A percentile compares a stretch with the other conserved stretches of the same genome.
Evolutionary conservation across 441 rosid genomes (phyloP).

Genomic region (Arabidopsis lyrata): DNA sequence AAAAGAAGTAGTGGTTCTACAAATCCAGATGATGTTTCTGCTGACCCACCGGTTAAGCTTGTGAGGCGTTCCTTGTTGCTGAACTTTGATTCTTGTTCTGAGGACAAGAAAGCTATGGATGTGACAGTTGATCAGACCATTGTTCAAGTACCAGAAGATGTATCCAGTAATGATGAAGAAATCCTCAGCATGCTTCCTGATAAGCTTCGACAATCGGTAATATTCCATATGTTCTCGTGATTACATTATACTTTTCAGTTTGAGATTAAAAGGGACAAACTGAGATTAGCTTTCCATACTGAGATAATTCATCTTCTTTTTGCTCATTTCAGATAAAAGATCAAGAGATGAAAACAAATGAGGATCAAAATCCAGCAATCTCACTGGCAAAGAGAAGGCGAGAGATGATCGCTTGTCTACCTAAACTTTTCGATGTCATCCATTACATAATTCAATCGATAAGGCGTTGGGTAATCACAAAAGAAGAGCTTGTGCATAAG

Average conservation of each 20-base stretch:
- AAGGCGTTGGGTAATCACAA: slow-evolving; percentile 71
- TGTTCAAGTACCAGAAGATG: slow-evolving; percentile 37
- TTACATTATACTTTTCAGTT: slow-evolving; percentile 1
- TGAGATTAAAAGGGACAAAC: not conserved
- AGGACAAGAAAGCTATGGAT: slow-evolving; percentile 41
- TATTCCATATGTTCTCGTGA: slow-evolving; percentile 17
- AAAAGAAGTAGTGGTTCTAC: slow-evolving; percentile 67
- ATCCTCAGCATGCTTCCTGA: slow-evolving; percentile 60
- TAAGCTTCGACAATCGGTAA: slow-evolving; percentile 69
- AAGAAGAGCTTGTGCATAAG: slow-evolving; percentile 83
- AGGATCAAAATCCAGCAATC: slow-evolving; percentile 82
- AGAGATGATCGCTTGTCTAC: slow-evolving; percentile 71
- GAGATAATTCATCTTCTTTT: slow-evolving; percentile 4
- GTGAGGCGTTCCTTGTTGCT: slow-evolving; percentile 65
- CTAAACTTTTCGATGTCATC: slow-evolving; percentile 78
- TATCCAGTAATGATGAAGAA: slow-evolving; percentile 55
- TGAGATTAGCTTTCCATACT: not conserved
- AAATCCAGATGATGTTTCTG: slow-evolving; percentile 53
- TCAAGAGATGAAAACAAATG: slow-evolving; percentile 69
- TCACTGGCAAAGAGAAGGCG: slow-evolving; percentile 76
- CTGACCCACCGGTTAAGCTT: slow-evolving; percentile 52
- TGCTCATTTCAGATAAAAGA: slow-evolving; percentile 66
- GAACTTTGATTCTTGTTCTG: slow-evolving; percentile 60
- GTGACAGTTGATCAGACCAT: slow-evolving; percentile 32
- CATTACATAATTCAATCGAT: slow-evolving; percentile 74